Evolutionary conservation across 164 flowering plant species (phyloP).

Genomic region (Santalum album): DNA sequence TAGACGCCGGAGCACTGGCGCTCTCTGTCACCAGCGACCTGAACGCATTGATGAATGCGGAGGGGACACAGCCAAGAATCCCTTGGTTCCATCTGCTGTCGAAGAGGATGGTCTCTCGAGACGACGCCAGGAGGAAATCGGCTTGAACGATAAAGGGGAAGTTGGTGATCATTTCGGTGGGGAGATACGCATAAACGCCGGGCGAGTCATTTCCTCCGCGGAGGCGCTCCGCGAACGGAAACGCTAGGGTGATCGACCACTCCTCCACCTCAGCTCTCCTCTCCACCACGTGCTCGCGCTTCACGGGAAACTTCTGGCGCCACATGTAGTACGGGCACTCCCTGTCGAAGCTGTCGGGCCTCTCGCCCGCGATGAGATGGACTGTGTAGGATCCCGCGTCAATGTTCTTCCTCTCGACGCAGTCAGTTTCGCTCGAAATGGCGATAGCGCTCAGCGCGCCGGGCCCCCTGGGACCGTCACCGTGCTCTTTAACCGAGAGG

Average conservation of each 20-base stretch:
- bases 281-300: not conserved
- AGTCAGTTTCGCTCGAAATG: not conserved
- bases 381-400: not conserved
- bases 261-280: constrained; percentile 1
- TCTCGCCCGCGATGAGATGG: not conserved
- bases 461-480: not conserved
- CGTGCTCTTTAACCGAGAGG: not conserved
- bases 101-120: not conserved
- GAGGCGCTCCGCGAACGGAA: not conserved
- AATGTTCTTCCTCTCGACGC: not conserved
- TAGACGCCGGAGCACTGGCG: constrained; percentile 33
- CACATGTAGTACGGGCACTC: constrained; percentile 4
- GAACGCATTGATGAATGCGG: not conserved
- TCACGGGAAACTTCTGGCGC: constrained; percentile 3
- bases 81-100: constrained; percentile 1
- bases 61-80: not conserved
- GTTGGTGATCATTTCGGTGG: constrained; percentile 3
- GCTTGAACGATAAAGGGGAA: constrained; percentile 2
- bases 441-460: not conserved
- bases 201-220: not conserved
- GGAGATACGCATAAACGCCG: not conserved
- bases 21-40: constrained; percentile 1
- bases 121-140: constrained; percentile 3
- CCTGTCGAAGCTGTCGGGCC: not conserved
- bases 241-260: not conserved